phyloP scores from a whole-genome alignment of 1,284 basidiomycete species.

The Irpex sp. region DNA sequence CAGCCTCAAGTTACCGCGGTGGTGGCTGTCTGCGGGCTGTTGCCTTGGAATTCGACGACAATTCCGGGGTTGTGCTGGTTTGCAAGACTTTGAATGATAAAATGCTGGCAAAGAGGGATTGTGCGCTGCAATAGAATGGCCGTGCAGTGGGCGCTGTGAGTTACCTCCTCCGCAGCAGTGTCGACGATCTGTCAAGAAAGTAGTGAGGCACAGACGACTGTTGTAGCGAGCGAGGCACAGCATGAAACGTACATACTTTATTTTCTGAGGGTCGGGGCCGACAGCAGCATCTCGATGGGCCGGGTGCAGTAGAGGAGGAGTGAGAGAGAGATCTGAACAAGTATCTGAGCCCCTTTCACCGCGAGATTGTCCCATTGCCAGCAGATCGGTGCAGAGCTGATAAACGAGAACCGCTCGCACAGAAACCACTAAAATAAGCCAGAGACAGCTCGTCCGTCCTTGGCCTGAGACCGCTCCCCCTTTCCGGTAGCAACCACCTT shows the following conservation, averaged over 20 bases:
- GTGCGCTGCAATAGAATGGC: too few relatives aligned
- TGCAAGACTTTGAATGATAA: too few relatives aligned
- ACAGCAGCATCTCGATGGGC: too few relatives aligned
- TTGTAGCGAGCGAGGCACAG: too few relatives aligned
- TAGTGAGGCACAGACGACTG: too few relatives aligned
- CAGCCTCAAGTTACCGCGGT: too few relatives aligned
- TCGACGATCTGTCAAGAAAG: too few relatives aligned
- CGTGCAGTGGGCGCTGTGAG: too few relatives aligned
- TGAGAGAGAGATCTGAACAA: neutral
- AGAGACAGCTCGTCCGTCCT: neutral
- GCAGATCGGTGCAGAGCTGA: conserved; percentile 6
- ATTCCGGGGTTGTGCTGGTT: neutral
- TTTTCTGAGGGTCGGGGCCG: too few relatives aligned
- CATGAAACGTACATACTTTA: too few relatives aligned
- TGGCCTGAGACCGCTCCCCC: neutral
- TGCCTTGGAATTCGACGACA: neutral
- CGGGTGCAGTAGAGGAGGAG: neutral
- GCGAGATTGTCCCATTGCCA: conserved; percentile 10
- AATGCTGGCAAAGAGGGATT: too few relatives aligned
- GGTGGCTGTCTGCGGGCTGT: neutral
- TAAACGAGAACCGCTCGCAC: conserved; percentile 8
- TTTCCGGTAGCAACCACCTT: conserved; percentile 15
- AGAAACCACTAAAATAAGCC: conserved; percentile 8
- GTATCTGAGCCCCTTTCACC: conserved; percentile 3
- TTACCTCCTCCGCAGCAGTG: too few relatives aligned